These are phyloP conservation scores for Cyclocybe cylindracea DNA, from an alignment of 768 basidiomycete genomes.

Conservation along the genomic window DNA sequence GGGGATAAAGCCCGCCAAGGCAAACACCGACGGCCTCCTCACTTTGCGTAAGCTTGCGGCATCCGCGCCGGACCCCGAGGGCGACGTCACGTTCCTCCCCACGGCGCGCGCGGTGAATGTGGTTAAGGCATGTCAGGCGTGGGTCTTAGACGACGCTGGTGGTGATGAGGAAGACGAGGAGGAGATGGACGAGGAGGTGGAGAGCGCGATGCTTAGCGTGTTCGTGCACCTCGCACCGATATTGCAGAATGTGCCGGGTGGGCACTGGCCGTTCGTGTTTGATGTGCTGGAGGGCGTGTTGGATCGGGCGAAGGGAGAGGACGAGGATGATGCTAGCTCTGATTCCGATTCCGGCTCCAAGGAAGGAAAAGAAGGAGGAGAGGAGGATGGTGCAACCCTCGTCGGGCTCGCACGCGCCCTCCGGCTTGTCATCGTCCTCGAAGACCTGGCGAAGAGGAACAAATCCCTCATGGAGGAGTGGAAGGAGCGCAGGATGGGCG, in stretches of 20 bases:
- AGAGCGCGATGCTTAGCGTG: constrained; percentile 73
- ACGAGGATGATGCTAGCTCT: no score
- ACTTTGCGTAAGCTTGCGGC: constrained; percentile 70
- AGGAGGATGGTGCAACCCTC: constrained; percentile 53
- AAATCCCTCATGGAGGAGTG: constrained; percentile 71
- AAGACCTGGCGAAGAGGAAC: constrained; percentile 73
- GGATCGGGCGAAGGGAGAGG: constrained; percentile 41
- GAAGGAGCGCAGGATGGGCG: constrained; percentile 52
- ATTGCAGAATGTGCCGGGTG: constrained; percentile 80
- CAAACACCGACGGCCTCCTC: constrained; percentile 70
- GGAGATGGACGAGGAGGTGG: constrained; percentile 75
- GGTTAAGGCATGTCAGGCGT: constrained; percentile 81
- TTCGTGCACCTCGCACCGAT: constrained; percentile 82
- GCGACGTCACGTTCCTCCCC: constrained; percentile 82
- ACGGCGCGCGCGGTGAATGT: constrained; percentile 86
- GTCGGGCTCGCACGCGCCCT: constrained; percentile 72
- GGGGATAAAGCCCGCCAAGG: constrained; percentile 61
- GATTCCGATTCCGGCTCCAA: no score
- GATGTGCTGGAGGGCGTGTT: constrained; percentile 87
- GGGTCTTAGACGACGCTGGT: no score
- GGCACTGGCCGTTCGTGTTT: constrained; percentile 93
- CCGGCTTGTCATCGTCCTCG: constrained; percentile 62
- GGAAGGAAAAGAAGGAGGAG: constrained; percentile 23
- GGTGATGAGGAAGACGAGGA: constrained; percentile 73
- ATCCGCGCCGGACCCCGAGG: constrained; percentile 75